Conservation (phyloP, 208 protist species). For the Leishmania guyanensis region DNA sequence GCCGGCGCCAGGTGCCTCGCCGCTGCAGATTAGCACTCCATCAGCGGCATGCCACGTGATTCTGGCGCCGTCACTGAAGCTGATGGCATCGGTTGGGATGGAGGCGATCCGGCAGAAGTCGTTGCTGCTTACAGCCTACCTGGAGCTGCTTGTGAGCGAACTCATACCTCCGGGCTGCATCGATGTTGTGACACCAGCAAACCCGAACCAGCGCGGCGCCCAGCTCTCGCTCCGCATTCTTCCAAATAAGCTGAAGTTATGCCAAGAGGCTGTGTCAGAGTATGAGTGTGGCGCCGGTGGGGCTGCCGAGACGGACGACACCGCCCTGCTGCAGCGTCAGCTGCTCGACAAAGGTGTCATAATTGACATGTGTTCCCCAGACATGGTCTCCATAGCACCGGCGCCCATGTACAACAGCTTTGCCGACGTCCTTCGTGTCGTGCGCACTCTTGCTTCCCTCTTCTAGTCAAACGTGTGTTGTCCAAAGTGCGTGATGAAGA, state of each 20-base stretch:
- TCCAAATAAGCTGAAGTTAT: conserved; percentile 43
- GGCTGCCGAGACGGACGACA: conserved; percentile 41
- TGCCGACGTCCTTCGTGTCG: conserved; percentile 76
- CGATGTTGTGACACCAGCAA: conserved; percentile 85
- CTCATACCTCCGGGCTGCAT: conserved; percentile 62
- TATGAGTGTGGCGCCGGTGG: conserved; percentile 43
- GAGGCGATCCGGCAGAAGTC: conserved; percentile 80
- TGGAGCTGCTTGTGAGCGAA: conserved; percentile 84
- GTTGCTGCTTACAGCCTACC: conserved; percentile 86
- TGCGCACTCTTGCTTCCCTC: conserved; percentile 47
- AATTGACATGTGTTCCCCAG: conserved; percentile 54
- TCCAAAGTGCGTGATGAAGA: background rate
- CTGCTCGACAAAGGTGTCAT: conserved; percentile 61
- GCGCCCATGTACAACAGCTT: conserved; percentile 95
- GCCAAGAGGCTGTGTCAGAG: conserved; percentile 7
- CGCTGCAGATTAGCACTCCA: conserved; percentile 85
- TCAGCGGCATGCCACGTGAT: conserved; percentile 66
- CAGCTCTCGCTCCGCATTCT: conserved; percentile 90
- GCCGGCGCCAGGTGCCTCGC: conserved; percentile 62
- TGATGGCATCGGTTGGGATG: conserved; percentile 88
- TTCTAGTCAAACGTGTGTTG: conserved; percentile 24
- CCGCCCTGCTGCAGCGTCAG: conserved; percentile 46
- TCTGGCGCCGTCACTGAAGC: conserved; percentile 78
- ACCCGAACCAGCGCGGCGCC: conserved; percentile 81
- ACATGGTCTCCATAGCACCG: conserved; percentile 79